Evolutionary conservation across 306 rosid species (phyloP), one percentile per base, ranked within the genome.

Genomic region (Ochetophila trinervis): DNA sequence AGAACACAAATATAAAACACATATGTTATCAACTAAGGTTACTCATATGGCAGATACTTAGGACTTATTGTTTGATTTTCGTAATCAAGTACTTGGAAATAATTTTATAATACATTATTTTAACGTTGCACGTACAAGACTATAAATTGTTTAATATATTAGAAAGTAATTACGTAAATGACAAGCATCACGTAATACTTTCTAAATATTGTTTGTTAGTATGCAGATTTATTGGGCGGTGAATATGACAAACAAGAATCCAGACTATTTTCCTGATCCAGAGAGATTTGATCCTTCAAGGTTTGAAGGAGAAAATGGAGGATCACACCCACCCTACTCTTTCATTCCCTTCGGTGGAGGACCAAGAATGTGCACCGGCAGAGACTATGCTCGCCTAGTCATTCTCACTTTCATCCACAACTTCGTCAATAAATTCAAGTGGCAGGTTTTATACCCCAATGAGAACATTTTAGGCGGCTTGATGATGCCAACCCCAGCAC

Each of bases 301-400:
- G 40, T 66, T 57, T 5, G 72, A 56, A 60, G 64, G 24, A 35
- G 54, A 50, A 16, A 14, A 18, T n/a, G 42, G 69, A 49, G 15
- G 34, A 58, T 7, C 49, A 60, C 14, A 47, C 0, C 17, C 49
- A 8, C 62, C 54, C 0, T 47, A 44, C 71, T 47, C 70, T 37
- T 64, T 64, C 53, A 21, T 65, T 32, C 77, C 77, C 17, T 73
- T 65, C 15, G 77, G 71, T 2, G 77, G 77, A 19, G 77, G 77
- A 4, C 77, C 71, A 13, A 66, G 67, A 51, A 66, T 65, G 71
- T 73, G 77, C 37, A 42, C 72, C 0, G 67, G 72, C 9, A 73
- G 58, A 32, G 72, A 65, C 5, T 65, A 65, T 22, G 72, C 72
- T 8, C 17, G 66, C 2, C 62, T 65, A 0, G 67, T 54, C 23